Conservation (phyloP, 306 rosid genomes). For the Cucumis hystrix region DNA sequence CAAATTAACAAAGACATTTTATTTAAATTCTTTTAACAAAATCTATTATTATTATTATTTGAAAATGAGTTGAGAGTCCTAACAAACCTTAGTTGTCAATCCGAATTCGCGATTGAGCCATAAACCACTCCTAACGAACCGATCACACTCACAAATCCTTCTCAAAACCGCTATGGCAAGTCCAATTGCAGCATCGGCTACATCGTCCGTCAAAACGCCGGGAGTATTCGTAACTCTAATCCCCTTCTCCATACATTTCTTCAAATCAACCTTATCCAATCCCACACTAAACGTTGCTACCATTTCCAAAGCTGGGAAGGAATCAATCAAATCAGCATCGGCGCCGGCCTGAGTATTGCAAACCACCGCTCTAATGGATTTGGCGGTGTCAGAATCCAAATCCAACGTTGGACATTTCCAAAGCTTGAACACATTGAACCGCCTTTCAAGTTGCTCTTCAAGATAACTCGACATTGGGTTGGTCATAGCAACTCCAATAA, state of each 20-base stretch:
- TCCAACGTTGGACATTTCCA: conserved; percentile 21
- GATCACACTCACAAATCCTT: conserved; percentile 24
- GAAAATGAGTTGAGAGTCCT: too few relatives aligned
- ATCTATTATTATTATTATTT: too few relatives aligned
- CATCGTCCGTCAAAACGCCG: conserved; percentile 48
- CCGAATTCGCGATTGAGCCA: conserved; percentile 20
- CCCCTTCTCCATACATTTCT: conserved; percentile 23
- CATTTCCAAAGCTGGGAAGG: conserved; percentile 39
- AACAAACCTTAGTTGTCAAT: conserved; percentile 26
- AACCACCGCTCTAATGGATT: conserved; percentile 30
- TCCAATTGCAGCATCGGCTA: conserved; percentile 50
- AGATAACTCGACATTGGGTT: conserved; percentile 25
- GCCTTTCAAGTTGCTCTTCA: conserved; percentile 21
- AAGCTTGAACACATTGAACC: conserved; percentile 41
- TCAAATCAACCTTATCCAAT: conserved; percentile 38
- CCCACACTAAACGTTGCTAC: conserved; percentile 55
- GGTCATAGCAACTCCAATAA: conserved; percentile 27
- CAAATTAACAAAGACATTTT: too few relatives aligned
- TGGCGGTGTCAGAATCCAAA: conserved; percentile 8
- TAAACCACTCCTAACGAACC: conserved; percentile 19
- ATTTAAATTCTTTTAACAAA: too few relatives aligned
- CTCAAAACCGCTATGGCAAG: conserved; percentile 28
- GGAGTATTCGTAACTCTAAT: conserved; percentile 59
- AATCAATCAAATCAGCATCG: conserved; percentile 29
- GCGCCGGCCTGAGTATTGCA: conserved; percentile 24